phyloP scores from a whole-genome alignment of 805 yeast genomes.

The Jamesozyma piceae region DNA sequence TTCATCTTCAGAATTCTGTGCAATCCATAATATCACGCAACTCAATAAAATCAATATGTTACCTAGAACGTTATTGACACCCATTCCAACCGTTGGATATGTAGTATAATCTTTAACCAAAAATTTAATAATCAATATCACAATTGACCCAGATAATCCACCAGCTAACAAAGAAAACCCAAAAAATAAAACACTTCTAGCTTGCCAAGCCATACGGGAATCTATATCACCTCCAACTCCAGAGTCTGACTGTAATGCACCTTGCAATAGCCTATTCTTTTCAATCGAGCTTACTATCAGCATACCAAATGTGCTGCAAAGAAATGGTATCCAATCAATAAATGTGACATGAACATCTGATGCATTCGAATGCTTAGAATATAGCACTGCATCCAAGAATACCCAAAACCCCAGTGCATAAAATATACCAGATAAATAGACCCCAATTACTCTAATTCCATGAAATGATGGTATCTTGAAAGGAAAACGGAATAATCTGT shows the following conservation, averaged over 20 bases:
- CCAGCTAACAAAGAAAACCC: conserved; percentile 93
- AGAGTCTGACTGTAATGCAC: conserved; percentile 33
- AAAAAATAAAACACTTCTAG: conserved; percentile 76
- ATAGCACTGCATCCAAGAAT: conserved; percentile 80
- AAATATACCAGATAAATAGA: conserved; percentile 65
- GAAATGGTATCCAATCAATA: conserved; percentile 91
- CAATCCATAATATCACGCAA: conserved; percentile 83
- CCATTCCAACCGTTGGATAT: conserved; percentile 92
- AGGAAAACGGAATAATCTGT: conserved; percentile 55
- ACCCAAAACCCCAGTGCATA: conserved; percentile 87
- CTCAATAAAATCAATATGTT: conserved; percentile 77
- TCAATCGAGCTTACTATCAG: conserved; percentile 49
- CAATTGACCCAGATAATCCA: conserved; percentile 86
- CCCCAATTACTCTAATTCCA: conserved; percentile 61
- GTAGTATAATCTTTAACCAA: conserved; percentile 60
- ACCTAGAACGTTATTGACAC: conserved; percentile 75
- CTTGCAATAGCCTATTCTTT: conserved; percentile 33
- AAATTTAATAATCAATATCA: conserved; percentile 79
- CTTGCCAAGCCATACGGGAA: conserved; percentile 77
- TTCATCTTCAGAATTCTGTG: conserved; percentile 91
- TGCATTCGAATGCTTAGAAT: conserved; percentile 75
- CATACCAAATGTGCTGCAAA: conserved; percentile 86
- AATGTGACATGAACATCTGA: conserved; percentile 80
- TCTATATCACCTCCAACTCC: conserved; percentile 30
- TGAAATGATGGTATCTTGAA: conserved; percentile 64